phyloP scores from a whole-genome alignment of 2,329 filamentous ascomycete genomes.

The Cytospora paraplurivora region DNA sequence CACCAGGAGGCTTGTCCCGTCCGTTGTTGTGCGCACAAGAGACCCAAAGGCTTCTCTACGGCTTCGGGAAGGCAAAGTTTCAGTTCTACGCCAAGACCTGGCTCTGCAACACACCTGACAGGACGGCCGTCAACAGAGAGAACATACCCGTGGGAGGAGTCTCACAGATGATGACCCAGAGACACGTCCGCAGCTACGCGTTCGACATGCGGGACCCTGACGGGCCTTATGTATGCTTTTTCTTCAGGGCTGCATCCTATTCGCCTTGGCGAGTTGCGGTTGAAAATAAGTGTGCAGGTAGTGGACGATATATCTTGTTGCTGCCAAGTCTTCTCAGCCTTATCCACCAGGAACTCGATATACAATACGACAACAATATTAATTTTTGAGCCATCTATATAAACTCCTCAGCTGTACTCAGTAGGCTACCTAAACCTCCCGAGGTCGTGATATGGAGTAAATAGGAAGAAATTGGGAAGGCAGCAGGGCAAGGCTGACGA shows the following conservation, averaged over 20 bases:
- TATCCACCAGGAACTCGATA: no score
- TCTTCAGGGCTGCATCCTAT: neutral
- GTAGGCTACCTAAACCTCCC: no score
- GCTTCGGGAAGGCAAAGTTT: neutral
- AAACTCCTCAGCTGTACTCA: no score
- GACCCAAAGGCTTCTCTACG: slow-evolving; percentile 1
- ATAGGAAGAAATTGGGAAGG: no score
- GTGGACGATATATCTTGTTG: no score
- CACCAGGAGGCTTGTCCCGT: neutral
- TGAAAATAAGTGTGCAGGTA: neutral
- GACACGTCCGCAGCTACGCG: neutral
- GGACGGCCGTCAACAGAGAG: neutral
- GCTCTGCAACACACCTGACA: neutral
- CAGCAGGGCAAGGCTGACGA: no score
- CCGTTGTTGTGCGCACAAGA: neutral
- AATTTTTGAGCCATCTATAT: no score
- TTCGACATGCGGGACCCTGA: neutral
- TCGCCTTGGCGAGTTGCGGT: neutral
- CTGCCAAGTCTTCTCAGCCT: no score
- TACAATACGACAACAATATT: no score
- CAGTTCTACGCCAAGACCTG: neutral
- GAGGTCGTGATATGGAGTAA: no score
- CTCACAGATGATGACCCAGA: neutral
- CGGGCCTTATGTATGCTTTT: neutral
- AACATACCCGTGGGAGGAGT: neutral